Evolutionary conservation across 306 rosid species (phyloP).

Genomic region (Lathyrus aphaca): DNA sequence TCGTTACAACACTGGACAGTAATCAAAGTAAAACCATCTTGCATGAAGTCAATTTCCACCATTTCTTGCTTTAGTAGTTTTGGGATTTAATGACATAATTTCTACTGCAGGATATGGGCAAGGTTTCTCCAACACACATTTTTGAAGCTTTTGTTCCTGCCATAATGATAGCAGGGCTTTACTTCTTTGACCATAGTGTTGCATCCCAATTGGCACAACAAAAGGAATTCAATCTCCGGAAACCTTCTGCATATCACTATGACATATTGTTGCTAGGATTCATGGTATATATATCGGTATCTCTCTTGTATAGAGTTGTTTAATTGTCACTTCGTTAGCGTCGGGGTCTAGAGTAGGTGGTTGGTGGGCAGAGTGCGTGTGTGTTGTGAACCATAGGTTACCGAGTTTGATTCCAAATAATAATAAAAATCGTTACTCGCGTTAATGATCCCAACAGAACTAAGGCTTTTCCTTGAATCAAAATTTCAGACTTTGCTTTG

Average conservation of each 20-base stretch:
- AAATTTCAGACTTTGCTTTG: conserved; percentile 74
- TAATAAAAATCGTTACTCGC: neutral
- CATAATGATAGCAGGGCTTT: conserved; percentile 80
- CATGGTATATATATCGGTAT: conserved; percentile 46
- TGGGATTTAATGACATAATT: neutral
- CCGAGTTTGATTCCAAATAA: too few species aligned
- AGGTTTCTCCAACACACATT: conserved; percentile 63
- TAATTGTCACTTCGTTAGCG: neutral
- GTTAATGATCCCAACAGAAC: neutral
- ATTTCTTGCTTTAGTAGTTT: conserved; percentile 14
- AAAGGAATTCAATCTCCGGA: conserved; percentile 87
- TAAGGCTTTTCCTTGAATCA: conserved; percentile 19
- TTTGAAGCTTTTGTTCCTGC: conserved; percentile 83
- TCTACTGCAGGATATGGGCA: conserved; percentile 75
- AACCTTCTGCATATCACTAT: conserved; percentile 84
- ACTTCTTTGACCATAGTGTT: conserved; percentile 90
- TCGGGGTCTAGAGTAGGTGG: neutral
- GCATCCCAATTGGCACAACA: conserved; percentile 91
- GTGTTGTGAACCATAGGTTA: neutral
- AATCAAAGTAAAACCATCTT: conserved; percentile 54
- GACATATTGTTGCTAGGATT: conserved; percentile 78
- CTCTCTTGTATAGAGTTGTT: neutral
- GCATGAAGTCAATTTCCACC: neutral
- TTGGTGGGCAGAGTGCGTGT: neutral
- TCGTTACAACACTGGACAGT: conserved; percentile 84